Evolutionary conservation across 2,329 filamentous ascomycete genomes (phyloP).

Genomic region (Eutypella sp.): DNA sequence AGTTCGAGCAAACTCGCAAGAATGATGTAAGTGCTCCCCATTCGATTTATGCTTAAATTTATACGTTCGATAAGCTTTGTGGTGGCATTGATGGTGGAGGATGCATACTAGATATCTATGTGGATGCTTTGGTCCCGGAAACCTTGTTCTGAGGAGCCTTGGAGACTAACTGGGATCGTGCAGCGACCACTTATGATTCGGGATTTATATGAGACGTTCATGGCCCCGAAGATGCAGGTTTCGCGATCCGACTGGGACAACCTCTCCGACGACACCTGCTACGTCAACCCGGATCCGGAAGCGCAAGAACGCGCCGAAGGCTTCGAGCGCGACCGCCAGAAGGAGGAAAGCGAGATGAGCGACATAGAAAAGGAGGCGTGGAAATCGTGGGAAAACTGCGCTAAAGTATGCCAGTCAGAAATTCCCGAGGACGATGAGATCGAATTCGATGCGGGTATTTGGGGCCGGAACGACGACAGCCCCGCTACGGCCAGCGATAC

Average conservation of each 20-base stretch:
- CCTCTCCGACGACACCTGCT: slow-evolving; percentile 42
- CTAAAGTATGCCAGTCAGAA: slow-evolving; percentile 42
- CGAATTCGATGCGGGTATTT: slow-evolving; percentile 13
- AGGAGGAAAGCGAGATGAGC: slow-evolving; percentile 33
- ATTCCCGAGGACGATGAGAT: slow-evolving; percentile 30
- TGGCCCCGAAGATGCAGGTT: slow-evolving; percentile 37
- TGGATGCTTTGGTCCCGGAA: no score
- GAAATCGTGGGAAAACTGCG: slow-evolving; percentile 41
- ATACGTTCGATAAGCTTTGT: background rate
- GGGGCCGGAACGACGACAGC: slow-evolving; percentile 19
- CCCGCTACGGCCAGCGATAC: slow-evolving; percentile 20
- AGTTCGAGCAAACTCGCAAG: slow-evolving; percentile 46
- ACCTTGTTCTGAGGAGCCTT: no score
- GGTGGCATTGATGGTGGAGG: no score
- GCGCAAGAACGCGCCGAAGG: slow-evolving; percentile 30
- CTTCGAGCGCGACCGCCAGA: slow-evolving; percentile 29
- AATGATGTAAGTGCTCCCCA: slow-evolving; percentile 31
- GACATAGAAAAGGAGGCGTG: slow-evolving; percentile 32
- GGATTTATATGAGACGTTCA: slow-evolving; percentile 46
- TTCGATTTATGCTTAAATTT: background rate
- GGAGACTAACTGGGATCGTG: slow-evolving; percentile 10
- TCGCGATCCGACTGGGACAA: slow-evolving; percentile 49
- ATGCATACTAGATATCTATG: no score
- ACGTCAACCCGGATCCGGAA: slow-evolving; percentile 33
- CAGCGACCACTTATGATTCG: slow-evolving; percentile 40